Evolutionary conservation across 441 rosid genomes (phyloP).

Genomic region (Theobroma grandiflorum): DNA sequence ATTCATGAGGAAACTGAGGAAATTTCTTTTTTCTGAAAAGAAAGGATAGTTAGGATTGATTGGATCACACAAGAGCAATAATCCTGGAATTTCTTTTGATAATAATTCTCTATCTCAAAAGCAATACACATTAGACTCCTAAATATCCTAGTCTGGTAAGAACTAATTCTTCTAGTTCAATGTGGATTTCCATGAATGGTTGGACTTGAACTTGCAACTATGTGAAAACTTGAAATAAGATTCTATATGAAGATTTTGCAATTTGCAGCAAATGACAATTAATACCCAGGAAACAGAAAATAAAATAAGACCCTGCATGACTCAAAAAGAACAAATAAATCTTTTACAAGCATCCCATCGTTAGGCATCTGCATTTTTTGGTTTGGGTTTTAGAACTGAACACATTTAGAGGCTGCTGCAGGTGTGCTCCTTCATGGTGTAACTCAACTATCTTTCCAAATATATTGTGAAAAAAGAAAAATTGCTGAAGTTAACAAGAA

Average conservation of each 20-base stretch:
- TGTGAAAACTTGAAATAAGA: background rate
- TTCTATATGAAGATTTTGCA: background rate
- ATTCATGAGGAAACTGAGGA: background rate
- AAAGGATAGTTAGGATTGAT: background rate
- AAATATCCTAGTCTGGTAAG: background rate
- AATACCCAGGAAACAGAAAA: background rate
- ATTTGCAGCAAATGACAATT: background rate
- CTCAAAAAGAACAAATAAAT: background rate
- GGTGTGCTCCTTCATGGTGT: background rate
- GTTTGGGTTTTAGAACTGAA: background rate
- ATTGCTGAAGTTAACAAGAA: background rate
- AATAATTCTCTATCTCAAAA: too few relatives aligned
- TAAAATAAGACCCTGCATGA: background rate
- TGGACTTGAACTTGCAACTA: background rate
- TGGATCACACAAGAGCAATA: background rate
- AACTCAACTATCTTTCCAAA: background rate
- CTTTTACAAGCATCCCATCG: background rate
- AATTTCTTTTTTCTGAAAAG: background rate
- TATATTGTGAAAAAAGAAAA: background rate
- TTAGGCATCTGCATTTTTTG: background rate
- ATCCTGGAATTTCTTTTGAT: background rate
- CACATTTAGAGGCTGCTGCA: background rate
- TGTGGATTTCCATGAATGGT: background rate
- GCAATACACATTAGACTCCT: too few relatives aligned
- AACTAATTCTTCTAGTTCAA: background rate